Conservation (phyloP, 2,329 filamentous ascomycete genomes). For the Xylariaceae sp. region DNA sequence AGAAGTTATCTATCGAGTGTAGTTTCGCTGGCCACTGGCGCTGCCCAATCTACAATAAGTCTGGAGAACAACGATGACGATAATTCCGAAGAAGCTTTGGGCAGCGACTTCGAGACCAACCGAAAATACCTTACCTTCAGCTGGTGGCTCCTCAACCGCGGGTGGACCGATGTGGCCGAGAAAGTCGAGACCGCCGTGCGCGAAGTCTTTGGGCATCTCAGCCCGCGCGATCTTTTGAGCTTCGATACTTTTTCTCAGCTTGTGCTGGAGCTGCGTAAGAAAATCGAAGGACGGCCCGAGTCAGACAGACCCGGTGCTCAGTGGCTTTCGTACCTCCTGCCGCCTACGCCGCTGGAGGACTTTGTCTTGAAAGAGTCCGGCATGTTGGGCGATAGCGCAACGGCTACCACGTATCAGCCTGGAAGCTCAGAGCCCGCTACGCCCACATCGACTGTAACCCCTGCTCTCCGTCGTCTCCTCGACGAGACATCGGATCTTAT, state of each 20-base stretch:
- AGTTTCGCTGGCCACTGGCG: conserved; percentile 78
- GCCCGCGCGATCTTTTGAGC: conserved; percentile 82
- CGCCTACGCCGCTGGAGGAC: conserved; percentile 72
- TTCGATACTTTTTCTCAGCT: conserved; percentile 76
- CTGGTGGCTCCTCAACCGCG: conserved; percentile 94
- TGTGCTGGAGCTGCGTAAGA: conserved; percentile 76
- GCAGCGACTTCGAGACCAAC: conserved; percentile 95
- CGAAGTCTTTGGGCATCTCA: conserved; percentile 83
- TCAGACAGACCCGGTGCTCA: conserved; percentile 47
- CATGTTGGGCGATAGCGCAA: conserved; percentile 55
- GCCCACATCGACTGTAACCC: conserved; percentile 34
- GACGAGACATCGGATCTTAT: conserved; percentile 96
- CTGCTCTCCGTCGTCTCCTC: conserved; percentile 73
- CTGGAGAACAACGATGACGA: conserved; percentile 94
- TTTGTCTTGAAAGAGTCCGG: conserved; percentile 83
- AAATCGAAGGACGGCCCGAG: conserved; percentile 65
- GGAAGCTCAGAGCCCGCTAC: conserved; percentile 15
- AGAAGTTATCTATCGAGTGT: conserved; percentile 95
- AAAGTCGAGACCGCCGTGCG: conserved; percentile 82
- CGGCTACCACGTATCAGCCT: conserved; percentile 31
- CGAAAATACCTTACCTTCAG: conserved; percentile 92
- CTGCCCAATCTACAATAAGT: conserved; percentile 71
- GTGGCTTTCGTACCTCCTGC: conserved; percentile 84
- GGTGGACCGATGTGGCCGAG: conserved; percentile 77
- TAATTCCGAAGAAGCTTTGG: conserved; percentile 73